Evolutionary conservation across 2,329 filamentous ascomycete species (phyloP), one percentile per base, ranked within the genome.

Genomic region (Trichoderma hamatum): DNA sequence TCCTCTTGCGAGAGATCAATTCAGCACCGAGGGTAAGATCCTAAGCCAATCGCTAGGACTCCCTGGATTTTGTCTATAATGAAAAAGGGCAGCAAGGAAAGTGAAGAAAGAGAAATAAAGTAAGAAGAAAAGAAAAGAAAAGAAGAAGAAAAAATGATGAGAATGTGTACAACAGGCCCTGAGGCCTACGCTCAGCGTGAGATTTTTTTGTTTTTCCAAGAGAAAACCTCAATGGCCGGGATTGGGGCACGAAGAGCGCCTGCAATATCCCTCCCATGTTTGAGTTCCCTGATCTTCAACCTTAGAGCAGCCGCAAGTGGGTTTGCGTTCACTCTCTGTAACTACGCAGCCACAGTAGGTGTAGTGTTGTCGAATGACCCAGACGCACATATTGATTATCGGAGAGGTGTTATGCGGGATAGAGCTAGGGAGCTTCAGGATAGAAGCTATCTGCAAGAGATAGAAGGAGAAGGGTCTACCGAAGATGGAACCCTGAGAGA

Each of bases 221-320:
- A 43, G 39, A 43, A 19, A 43, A n/a, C 19, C 16, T 43, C 39
- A 70, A 49, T 68, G 70, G 61, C 71, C 72, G 55, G 77, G 77
- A 28, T 78, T 78, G 21, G 76, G 76, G 69, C 79, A 80, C 60
- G 72, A 46, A 49, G 75, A 46, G 26, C 77, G 76, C 11, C 70
- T 67, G 72, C 79, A 80, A 59, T 75, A 75, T 26, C 78, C 79
- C 51, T 77, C 74, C 76, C 76, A 80, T 2, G 28, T 72, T 67
- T 77, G 76, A 19, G 69, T 70, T 26, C 74, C 76, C 67, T 77
- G 74, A 56, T 76, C 71, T 30, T 75, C 71, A 60, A 77, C 62
- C 36, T 71, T 72, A 28, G 59, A 67, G 73, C 79, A 80, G 26
- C 51, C 59, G 70, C 75, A 77, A 34, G 75, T 75, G 3, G 78